Conservation (phyloP, 192 early-diverging fungal species). For the Rhizoclosmatium sp. region DNA sequence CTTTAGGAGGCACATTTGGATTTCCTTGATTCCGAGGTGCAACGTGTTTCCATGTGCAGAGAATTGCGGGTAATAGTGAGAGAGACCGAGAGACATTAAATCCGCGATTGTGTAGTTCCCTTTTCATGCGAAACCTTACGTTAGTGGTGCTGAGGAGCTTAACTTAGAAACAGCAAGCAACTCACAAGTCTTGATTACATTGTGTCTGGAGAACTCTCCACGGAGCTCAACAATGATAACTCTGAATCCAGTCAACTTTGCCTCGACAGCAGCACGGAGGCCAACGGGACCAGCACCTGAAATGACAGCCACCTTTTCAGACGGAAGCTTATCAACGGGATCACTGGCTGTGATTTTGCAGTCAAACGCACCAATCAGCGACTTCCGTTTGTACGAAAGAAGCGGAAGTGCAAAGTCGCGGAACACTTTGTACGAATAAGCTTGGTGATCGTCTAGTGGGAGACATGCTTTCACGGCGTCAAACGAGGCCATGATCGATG, state of each 20-base stretch:
- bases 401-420: constrained; percentile 1
- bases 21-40: constrained; percentile 48
- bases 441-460: neutral
- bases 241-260: constrained; percentile 35
- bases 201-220: constrained; percentile 49
- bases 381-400: constrained; percentile 26
- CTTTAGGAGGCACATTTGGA: constrained; percentile 52
- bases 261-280: constrained; percentile 50
- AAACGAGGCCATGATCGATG: neutral
- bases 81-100: constrained; percentile 41
- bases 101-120: constrained; percentile 44
- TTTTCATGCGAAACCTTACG: neutral
- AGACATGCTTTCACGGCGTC: neutral
- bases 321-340: neutral
- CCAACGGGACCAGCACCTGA: constrained; percentile 58
- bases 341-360: constrained; percentile 1
- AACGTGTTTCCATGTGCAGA: constrained; percentile 33
- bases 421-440: constrained; percentile 15
- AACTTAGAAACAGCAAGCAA: constrained; percentile 24
- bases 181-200: constrained; percentile 55
- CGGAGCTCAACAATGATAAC: constrained; percentile 49
- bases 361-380: constrained; percentile 34
- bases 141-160: neutral
- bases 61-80: constrained; percentile 41
- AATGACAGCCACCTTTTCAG: constrained; percentile 33